Conservation (phyloP, 2,329 filamentous ascomycete genomes). For the Calonectria crousiana region DNA sequence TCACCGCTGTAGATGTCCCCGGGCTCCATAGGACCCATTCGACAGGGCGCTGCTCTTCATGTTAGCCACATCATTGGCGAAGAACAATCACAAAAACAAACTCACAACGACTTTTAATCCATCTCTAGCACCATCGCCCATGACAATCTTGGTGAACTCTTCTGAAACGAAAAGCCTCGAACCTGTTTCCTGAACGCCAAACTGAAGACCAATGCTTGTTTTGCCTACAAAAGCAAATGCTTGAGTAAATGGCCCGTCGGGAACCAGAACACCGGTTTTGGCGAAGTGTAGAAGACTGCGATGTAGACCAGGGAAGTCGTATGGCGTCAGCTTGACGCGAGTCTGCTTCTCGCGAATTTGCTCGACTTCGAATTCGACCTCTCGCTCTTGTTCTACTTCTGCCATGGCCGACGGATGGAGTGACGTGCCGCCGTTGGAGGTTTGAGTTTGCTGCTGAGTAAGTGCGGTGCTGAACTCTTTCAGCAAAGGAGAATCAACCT, state of each 20-base stretch:
- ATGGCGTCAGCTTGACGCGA: constrained; percentile 53
- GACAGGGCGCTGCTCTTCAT: constrained; percentile 56
- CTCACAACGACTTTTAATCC: neutral
- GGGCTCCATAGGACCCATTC: constrained; percentile 73
- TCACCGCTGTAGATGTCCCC: constrained; percentile 59
- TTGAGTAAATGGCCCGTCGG: constrained; percentile 46
- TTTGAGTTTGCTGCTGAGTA: neutral
- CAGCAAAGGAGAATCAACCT: neutral
- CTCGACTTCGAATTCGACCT: constrained; percentile 71
- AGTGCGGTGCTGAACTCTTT: neutral
- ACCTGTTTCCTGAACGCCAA: constrained; percentile 38
- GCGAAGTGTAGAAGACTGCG: constrained; percentile 52
- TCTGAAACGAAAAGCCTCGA: constrained; percentile 48
- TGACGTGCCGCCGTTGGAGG: constrained; percentile 36
- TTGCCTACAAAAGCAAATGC: constrained; percentile 48
- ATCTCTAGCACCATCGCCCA: neutral
- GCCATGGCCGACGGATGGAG: constrained; percentile 65
- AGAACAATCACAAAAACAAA: neutral
- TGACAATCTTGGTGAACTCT: constrained; percentile 28
- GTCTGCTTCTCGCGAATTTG: constrained; percentile 66
- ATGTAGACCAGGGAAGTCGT: constrained; percentile 60
- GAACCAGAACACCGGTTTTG: neutral
- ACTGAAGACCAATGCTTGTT: constrained; percentile 52
- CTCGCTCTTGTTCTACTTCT: constrained; percentile 71
- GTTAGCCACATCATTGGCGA: neutral